These are phyloP conservation scores for Xylariaceae sp. DNA, from an alignment of 2,329 filamentous ascomycete genomes.

Conservation along the genomic window DNA sequence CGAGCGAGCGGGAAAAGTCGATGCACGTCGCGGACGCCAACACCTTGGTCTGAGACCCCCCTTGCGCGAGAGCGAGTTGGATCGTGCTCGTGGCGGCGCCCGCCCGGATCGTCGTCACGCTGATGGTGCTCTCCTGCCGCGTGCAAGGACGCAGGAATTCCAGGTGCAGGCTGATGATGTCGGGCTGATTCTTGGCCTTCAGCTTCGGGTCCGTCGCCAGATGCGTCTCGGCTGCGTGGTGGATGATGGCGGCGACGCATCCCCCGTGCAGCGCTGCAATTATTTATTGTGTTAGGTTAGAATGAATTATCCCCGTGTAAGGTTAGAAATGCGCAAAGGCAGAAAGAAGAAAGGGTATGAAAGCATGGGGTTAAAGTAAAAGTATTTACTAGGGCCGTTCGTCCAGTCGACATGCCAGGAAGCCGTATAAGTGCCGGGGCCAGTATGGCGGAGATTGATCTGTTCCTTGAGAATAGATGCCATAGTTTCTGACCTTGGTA, in stretches of 20 bases:
- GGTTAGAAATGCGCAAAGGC: background rate
- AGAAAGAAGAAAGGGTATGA: background rate
- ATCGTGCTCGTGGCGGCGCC: constrained; percentile 20
- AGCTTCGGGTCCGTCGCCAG: constrained; percentile 13
- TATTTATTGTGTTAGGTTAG: no score
- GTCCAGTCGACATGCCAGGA: constrained; percentile 22
- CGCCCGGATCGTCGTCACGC: constrained; percentile 16
- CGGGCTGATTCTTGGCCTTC: constrained; percentile 18
- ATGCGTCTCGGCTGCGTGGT: constrained; percentile 20
- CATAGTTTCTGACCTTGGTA: no score
- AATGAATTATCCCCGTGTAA: no score
- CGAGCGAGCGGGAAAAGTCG: constrained; percentile 21
- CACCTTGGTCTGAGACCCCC: constrained; percentile 12
- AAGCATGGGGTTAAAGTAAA: no score
- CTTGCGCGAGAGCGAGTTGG: constrained; percentile 22
- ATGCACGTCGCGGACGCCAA: constrained; percentile 22
- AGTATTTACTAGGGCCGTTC: constrained; percentile 17
- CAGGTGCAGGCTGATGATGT: constrained; percentile 24
- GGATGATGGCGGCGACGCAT: constrained; percentile 21
- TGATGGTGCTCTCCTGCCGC: constrained; percentile 17
- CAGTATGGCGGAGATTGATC: constrained; percentile 15
- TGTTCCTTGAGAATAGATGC: constrained; percentile 16
- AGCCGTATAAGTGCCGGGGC: constrained; percentile 14
- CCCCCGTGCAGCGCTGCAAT: constrained; percentile 23
- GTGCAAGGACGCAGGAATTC: constrained; percentile 25